These are phyloP conservation scores for Pittosporum tobira DNA, from an alignment of 129 eudicot genomes.

Conservation along the genomic window DNA sequence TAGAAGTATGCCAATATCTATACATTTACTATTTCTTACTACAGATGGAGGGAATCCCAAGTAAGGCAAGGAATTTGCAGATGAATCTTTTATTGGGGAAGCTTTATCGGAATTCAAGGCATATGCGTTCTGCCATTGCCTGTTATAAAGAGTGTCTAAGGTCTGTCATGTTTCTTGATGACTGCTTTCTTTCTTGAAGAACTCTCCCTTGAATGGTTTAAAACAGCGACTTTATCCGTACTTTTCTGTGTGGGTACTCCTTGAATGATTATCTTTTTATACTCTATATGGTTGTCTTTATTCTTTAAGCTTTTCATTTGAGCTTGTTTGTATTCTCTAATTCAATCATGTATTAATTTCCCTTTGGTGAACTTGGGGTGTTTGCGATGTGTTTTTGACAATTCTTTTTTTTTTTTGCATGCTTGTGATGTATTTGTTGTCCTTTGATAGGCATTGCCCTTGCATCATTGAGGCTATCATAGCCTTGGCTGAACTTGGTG, in stretches of 20 bases:
- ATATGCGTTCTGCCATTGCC: slow-evolving; percentile 67
- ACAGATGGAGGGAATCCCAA: slow-evolving; percentile 91
- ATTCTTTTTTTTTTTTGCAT: slow-evolving; percentile 9
- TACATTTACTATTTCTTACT: not conserved
- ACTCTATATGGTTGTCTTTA: not conserved
- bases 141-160: slow-evolving; percentile 90
- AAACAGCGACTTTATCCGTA: too few species aligned
- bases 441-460: slow-evolving; percentile 64
- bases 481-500: slow-evolving; percentile 89
- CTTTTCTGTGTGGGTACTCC: not conserved
- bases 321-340: too few species aligned
- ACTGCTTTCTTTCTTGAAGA: not conserved
- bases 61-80: slow-evolving; percentile 69
- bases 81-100: slow-evolving; percentile 88
- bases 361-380: too few species aligned
- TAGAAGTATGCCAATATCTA: not conserved
- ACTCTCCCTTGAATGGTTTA: too few species aligned
- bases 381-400: not conserved
- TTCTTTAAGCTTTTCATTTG: not conserved
- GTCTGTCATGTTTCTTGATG: slow-evolving; percentile 21
- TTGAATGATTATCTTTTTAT: not conserved
- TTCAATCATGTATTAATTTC: too few species aligned
- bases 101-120: slow-evolving; percentile 69
- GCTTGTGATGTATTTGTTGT: slow-evolving; percentile 3
- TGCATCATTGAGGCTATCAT: slow-evolving; percentile 70